A percentile compares a stretch with the other conserved stretches of the same genome.
Evolutionary conservation across 208 protist genomes (phyloP).

Genomic region (Crithidia fasciculata): DNA sequence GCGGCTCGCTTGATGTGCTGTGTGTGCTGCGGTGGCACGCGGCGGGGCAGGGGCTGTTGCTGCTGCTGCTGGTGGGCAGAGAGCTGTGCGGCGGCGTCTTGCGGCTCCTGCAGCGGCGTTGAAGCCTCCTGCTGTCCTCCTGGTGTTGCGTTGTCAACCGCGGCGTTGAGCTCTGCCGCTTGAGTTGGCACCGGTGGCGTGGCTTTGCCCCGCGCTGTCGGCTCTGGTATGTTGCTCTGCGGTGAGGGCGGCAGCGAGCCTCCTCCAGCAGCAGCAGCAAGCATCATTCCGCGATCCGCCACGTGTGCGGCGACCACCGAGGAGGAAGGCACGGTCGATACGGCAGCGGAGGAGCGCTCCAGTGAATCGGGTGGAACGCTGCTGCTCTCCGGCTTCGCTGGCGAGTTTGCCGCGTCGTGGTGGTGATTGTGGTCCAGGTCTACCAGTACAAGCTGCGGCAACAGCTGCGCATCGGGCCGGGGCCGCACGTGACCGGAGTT

Average conservation of each 20-base stretch:
- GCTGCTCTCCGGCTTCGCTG: neutral
- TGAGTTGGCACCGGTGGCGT: too few species aligned
- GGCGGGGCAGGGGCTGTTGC: neutral
- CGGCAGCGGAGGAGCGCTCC: neutral
- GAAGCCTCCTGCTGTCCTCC: neutral
- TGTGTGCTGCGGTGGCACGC: neutral
- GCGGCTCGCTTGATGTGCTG: neutral
- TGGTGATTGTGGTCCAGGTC: slow-evolving; percentile 38
- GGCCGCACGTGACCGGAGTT: slow-evolving; percentile 5
- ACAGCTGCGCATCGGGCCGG: slow-evolving; percentile 16
- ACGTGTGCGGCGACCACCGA: neutral
- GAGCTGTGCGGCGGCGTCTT: neutral
- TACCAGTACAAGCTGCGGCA: slow-evolving; percentile 35
- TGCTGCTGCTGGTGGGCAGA: neutral
- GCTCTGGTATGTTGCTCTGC: neutral
- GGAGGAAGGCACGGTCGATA: neutral
- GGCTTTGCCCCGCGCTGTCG: neutral
- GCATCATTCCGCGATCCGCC: neutral
- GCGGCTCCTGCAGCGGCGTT: neutral
- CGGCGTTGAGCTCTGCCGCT: too few species aligned
- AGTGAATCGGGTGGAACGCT: neutral
- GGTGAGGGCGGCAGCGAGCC: slow-evolving; percentile 8
- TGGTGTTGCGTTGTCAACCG: neutral
- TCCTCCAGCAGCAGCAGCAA: neutral
- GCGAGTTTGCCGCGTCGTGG: slow-evolving; percentile 1